Conservation (phyloP, 1,284 basidiomycete genomes). For the Boletellus deceptivus region DNA sequence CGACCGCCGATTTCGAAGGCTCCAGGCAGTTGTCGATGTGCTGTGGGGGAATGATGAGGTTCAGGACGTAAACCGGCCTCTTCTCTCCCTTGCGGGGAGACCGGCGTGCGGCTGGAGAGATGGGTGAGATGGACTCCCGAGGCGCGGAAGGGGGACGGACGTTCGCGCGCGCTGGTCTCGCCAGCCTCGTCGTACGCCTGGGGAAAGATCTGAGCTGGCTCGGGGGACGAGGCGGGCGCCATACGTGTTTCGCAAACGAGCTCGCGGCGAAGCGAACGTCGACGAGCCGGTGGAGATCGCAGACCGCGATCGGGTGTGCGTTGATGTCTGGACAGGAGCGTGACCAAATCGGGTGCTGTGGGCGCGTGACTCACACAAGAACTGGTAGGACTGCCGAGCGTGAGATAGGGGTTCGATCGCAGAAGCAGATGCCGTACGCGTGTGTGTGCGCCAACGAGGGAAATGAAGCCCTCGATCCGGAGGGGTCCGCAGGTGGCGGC, state of each 20-base stretch:
- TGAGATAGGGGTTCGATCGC: slow-evolving; percentile 16
- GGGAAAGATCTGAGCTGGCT: background rate
- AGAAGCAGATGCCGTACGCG: slow-evolving; percentile 49
- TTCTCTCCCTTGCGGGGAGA: slow-evolving; percentile 76
- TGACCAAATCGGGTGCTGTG: slow-evolving; percentile 5
- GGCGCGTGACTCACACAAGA: slow-evolving; percentile 60
- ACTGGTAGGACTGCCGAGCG: slow-evolving; percentile 66
- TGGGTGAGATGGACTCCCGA: slow-evolving; percentile 12
- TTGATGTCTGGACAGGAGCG: slow-evolving; percentile 66
- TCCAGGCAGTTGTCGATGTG: slow-evolving; percentile 77
- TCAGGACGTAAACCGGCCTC: slow-evolving; percentile 79
- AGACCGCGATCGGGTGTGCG: slow-evolving; percentile 63
- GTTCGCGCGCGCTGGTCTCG: slow-evolving; percentile 43
- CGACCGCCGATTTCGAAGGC: slow-evolving; percentile 68
- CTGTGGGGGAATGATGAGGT: slow-evolving; percentile 61
- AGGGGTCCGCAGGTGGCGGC: slow-evolving; percentile 48
- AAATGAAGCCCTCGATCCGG: slow-evolving; percentile 76
- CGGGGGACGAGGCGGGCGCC: slow-evolving; percentile 13
- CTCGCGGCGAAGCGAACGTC: slow-evolving; percentile 65
- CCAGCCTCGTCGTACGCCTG: slow-evolving; percentile 67
- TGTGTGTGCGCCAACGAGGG: slow-evolving; percentile 68
- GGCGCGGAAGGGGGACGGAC: slow-evolving; percentile 35
- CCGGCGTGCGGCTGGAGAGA: slow-evolving; percentile 48
- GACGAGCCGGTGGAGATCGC: slow-evolving; percentile 71
- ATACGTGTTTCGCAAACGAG: slow-evolving; percentile 69